Conservation (phyloP, 441 rosid species). For the Biscutella laevigata region DNA sequence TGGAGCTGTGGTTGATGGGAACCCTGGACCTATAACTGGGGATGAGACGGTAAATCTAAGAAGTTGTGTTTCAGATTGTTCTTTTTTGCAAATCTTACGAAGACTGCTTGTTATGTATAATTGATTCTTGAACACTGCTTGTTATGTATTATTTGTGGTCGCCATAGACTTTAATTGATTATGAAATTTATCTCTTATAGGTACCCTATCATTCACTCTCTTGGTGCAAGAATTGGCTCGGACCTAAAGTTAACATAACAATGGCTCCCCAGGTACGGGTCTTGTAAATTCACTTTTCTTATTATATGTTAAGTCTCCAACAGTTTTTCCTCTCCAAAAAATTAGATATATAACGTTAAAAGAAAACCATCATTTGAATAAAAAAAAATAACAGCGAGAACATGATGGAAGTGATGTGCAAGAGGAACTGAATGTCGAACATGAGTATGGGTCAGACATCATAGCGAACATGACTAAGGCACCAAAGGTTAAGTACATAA, state of each 20-base stretch:
- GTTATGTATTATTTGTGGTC: neutral
- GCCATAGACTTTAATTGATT: conserved; percentile 6
- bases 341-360: neutral
- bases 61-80: conserved; percentile 7
- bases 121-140: neutral
- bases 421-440: conserved; percentile 67
- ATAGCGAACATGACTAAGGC: conserved; percentile 81
- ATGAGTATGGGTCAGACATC: conserved; percentile 57
- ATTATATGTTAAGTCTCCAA: conserved; percentile 1
- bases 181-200: conserved; percentile 30
- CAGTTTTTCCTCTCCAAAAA: neutral
- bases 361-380: neutral
- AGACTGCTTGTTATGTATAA: neutral
- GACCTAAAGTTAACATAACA: conserved; percentile 79
- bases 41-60: conserved; percentile 78
- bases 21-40: conserved; percentile 80
- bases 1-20: conserved; percentile 82
- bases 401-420: conserved; percentile 94
- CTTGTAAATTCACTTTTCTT: neutral
- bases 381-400: conserved; percentile 55
- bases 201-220: conserved; percentile 94
- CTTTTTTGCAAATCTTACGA: neutral
- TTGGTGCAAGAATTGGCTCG: conserved; percentile 96
- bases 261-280: conserved; percentile 94
- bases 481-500: conserved; percentile 72